These are phyloP conservation scores for Melanomma pulvis-pyrius DNA, from an alignment of 495 filamentous ascomycete genomes.

Conservation along the genomic window DNA sequence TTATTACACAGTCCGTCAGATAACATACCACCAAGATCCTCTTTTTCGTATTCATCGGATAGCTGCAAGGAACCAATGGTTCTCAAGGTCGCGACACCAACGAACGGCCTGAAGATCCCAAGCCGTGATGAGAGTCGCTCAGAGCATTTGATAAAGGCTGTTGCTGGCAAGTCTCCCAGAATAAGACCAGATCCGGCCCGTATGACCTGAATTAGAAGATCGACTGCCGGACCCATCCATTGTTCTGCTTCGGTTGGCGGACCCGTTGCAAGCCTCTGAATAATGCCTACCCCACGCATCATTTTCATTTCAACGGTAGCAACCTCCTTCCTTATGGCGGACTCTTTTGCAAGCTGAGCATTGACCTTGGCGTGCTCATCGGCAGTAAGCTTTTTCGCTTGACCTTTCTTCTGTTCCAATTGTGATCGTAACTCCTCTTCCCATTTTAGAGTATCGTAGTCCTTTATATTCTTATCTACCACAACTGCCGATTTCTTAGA, in stretches of 20 bases:
- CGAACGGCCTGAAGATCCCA: constrained; percentile 73
- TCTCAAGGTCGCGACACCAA: constrained; percentile 84
- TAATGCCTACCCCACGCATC: constrained; percentile 78
- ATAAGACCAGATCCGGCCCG: constrained; percentile 79
- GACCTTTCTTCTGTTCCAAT: constrained; percentile 87
- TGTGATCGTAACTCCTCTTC: constrained; percentile 89
- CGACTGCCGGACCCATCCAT: constrained; percentile 83
- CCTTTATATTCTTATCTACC: constrained; percentile 80
- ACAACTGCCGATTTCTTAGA: constrained; percentile 69
- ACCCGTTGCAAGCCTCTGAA: constrained; percentile 76
- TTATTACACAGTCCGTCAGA: neutral
- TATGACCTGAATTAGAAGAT: constrained; percentile 68
- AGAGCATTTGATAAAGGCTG: constrained; percentile 75
- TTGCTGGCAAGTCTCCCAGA: constrained; percentile 75
- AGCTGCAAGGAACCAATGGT: constrained; percentile 72
- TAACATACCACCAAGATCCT: constrained; percentile 64
- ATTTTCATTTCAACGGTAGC: constrained; percentile 67
- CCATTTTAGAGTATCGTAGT: constrained; percentile 96
- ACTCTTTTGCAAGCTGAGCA: constrained; percentile 85
- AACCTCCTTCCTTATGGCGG: constrained; percentile 71
- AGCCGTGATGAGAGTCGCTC: constrained; percentile 75
- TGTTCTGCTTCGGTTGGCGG: constrained; percentile 80
- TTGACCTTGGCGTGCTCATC: constrained; percentile 91
- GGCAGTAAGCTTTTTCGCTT: constrained; percentile 83
- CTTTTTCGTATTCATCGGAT: constrained; percentile 68